phyloP scores from a whole-genome alignment of 306 rosid genomes.

The Trifolium pratense region DNA sequence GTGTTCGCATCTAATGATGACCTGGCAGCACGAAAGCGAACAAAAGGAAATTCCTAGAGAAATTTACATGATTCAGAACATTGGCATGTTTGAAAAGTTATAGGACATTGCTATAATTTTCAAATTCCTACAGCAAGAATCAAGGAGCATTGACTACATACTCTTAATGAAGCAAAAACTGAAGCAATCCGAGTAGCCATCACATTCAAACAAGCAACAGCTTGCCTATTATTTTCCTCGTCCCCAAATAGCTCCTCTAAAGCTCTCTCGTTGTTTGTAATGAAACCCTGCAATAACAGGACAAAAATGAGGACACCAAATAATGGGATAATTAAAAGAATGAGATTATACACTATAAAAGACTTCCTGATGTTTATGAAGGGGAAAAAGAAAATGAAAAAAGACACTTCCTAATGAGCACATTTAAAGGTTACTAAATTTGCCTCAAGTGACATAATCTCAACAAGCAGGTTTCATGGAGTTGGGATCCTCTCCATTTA shows the following conservation, averaged over 20 bases:
- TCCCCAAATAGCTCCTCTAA: constrained; percentile 88
- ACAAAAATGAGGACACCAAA: constrained; percentile 36
- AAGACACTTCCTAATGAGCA: constrained; percentile 31
- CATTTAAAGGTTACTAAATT: constrained; percentile 9
- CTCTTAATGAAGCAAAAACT: constrained; percentile 96
- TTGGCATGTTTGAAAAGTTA: constrained; percentile 30
- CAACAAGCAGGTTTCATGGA: constrained; percentile 30
- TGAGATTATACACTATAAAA: constrained; percentile 34
- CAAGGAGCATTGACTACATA: constrained; percentile 42
- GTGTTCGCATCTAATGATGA: constrained; percentile 92
- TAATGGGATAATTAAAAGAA: constrained; percentile 37
- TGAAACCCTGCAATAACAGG: constrained; percentile 67
- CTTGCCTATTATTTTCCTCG: constrained; percentile 68
- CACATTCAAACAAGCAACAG: constrained; percentile 73
- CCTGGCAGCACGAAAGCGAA: constrained; percentile 92
- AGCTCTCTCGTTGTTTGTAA: constrained; percentile 88
- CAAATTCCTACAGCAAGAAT: constrained; percentile 21
- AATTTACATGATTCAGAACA: constrained; percentile 40
- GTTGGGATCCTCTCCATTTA: too few relatives aligned
- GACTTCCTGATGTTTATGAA: too few relatives aligned
- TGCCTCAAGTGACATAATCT: constrained; percentile 14
- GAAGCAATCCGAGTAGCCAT: constrained; percentile 88
- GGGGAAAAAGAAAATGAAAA: too few relatives aligned
- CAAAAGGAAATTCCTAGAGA: constrained; percentile 80
- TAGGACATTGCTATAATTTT: constrained; percentile 21